Evolutionary conservation across 2,329 filamentous ascomycete genomes (phyloP), one percentile per base, ranked within the genome.

Genomic region (Fusarium pseudocircinatum): DNA sequence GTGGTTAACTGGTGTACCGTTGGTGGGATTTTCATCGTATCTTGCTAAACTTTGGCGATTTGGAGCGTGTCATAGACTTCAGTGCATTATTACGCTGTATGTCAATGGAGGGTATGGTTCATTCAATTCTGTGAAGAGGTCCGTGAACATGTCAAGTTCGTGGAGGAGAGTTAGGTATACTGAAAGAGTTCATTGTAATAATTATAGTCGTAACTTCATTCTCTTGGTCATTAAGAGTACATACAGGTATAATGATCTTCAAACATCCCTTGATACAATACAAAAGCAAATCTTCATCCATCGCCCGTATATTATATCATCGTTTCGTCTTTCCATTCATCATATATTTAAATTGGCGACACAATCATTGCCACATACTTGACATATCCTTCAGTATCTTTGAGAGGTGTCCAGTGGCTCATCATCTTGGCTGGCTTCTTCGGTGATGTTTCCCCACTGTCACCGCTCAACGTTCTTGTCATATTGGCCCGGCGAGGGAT

Each of bases 401-500:
- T 78, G 14, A 78, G 59, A 24, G 77, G 77, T 37, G 77, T 76
- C 77, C 77, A 78, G 53, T 78, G 77, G 69, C 77, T 78, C 75
- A 78, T 78, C 67, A 78, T 74, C 63, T 73, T 78, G 43, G 61
- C 56, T 8, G 70, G 40, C 49, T 72, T 78, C 57, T 72, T 78
- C 9, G 67, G 70, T 12, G 62, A 42, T 28, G 36, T 53, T 2
- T 77, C 76, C 6, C 42, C 66, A 30, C 56, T 67, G 10, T 76
- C 76, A 14, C 70, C 60, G 32, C 62, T 72, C 49, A 67, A 42
- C 6, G 54, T 49, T 28, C 75, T 76, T 6, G 67, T 54, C 47
- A 69, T 70, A 30, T 77, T 78, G 37, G 77, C 77, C 16, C 77
- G 66, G 6, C 75, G 70, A 13, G 77, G 77, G 40, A 78, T 78